Conservation (phyloP, 805 yeast genomes). For the Kuraishia cidri region DNA sequence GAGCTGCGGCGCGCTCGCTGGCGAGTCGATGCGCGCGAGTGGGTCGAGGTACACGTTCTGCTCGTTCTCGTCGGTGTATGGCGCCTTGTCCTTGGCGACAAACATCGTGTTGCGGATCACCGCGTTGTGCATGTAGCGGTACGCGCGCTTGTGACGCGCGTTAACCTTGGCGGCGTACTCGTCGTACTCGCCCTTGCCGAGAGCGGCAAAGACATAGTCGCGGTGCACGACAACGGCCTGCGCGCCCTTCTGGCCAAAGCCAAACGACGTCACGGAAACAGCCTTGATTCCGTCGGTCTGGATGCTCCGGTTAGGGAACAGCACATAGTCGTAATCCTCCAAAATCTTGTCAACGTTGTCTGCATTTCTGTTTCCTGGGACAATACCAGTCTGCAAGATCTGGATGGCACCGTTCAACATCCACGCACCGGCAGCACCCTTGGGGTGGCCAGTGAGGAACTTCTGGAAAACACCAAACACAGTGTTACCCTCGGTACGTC, state of each 20-base stretch:
- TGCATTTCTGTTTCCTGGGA: constrained; percentile 98
- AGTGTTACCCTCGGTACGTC: constrained; percentile 97
- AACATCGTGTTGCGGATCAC: constrained; percentile 86
- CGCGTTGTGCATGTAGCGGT: constrained; percentile 94
- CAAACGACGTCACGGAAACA: constrained; percentile 92
- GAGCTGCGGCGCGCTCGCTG: constrained; percentile 24
- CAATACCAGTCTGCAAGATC: constrained; percentile 83
- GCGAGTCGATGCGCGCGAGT: constrained; percentile 58
- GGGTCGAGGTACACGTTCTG: constrained; percentile 92
- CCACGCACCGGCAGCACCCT: constrained; percentile 99
- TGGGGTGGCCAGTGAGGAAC: constrained; percentile 98
- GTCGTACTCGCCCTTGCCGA: constrained; percentile 65
- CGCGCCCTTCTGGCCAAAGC: constrained; percentile 99
- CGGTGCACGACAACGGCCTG: constrained; percentile 90
- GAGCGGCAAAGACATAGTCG: constrained; percentile 83
- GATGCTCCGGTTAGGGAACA: constrained; percentile 89
- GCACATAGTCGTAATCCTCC: constrained; percentile 78
- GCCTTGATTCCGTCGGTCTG: constrained; percentile 98
- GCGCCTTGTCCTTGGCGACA: constrained; percentile 88
- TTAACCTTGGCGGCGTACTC: constrained; percentile 63
- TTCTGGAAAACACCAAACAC: constrained; percentile 98
- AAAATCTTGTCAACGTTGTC: constrained; percentile 85
- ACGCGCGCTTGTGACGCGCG: constrained; percentile 80
- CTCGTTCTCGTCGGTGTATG: constrained; percentile 85
- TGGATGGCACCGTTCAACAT: constrained; percentile 98